Base-by-base conservation (phyloP, 225 moss, liverwort and hornwort genomes). In the Straminergon stramineum region DNA sequence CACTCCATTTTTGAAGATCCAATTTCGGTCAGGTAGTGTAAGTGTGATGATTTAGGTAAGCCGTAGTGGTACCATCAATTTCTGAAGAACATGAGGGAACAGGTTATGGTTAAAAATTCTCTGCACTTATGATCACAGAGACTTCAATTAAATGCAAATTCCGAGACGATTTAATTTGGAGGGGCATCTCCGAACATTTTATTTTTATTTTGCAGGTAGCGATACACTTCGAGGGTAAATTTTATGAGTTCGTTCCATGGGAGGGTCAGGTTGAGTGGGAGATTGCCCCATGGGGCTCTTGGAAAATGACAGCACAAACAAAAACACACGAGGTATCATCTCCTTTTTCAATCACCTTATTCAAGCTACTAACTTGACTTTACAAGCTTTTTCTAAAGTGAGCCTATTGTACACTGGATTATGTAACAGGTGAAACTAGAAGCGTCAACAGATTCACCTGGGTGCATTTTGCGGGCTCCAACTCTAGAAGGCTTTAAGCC, bases 201-300 rank as follows among this genome's bases (percentile, higher is more conserved):
- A 52, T 48, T 64, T 32, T 27, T 81, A 17, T 21, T 75, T 87
- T 81, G 68, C 90, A 98, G 98, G 92, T 83, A 24, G 58, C 55
- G 43, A 31, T 98, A 55, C 98, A 98, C 90, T 97, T 93, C 81
- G 94, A 89, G 60, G 97, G 96, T 53, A 97, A 93, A 88, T 96
- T 96, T 87, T 98, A 83, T 74, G 88, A 92, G 90, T 97, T 98
- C n/a, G 96, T 98, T 63, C 97, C 97, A 52, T 98, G 98, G 98
- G 89, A 90, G 83, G 94, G 98, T 84, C 87, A 90, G 70, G 97
- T 98, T 21, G 96, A 96, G 87, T 98, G 97, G 98, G 96, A 98
- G 73, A 87, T 98, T 87, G 89, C 92, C 56, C 90, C 94, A 51
- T 98, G 98, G 98, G 97, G 97, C 53, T 98, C 96, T 55, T 98